These are phyloP conservation scores for Ophiostoma angusticollis DNA, from an alignment of 2,329 filamentous ascomycete genomes.

Conservation along the genomic window DNA sequence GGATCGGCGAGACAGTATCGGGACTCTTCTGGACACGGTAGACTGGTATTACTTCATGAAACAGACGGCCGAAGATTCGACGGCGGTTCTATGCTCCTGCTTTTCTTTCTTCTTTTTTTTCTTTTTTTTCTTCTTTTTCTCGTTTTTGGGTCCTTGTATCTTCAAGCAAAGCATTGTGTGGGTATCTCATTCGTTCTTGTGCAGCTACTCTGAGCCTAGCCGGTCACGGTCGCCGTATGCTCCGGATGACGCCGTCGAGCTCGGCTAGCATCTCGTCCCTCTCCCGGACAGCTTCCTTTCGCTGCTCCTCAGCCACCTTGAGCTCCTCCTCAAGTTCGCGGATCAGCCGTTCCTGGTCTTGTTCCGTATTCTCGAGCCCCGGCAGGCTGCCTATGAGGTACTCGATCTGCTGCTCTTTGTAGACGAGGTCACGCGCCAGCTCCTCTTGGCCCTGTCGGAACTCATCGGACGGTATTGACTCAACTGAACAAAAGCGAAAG, in stretches of 20 bases:
- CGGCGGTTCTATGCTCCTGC: too few relatives aligned
- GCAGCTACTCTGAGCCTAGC: not conserved
- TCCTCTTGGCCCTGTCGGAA: conserved; percentile 58
- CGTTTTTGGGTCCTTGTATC: not conserved
- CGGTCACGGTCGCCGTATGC: conserved; percentile 34
- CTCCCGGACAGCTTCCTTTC: conserved; percentile 50
- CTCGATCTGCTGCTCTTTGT: conserved; percentile 77
- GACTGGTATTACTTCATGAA: too few relatives aligned
- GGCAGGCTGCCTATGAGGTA: conserved; percentile 61
- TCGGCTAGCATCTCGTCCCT: conserved; percentile 47
- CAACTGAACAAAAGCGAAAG: conserved; percentile 29
- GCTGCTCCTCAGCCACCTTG: conserved; percentile 47
- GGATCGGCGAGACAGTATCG: too few relatives aligned
- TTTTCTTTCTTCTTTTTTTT: not conserved
- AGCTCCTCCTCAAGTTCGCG: conserved; percentile 53
- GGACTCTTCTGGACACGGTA: too few relatives aligned
- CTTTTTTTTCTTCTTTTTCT: not conserved
- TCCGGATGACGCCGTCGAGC: conserved; percentile 48
- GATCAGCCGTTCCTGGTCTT: conserved; percentile 58
- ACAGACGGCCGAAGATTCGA: too few relatives aligned
- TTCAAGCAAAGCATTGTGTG: not conserved
- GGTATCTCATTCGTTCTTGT: conserved; percentile 6
- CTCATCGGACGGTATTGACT: conserved; percentile 48
- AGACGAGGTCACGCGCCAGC: conserved; percentile 60
- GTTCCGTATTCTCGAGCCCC: conserved; percentile 65